phyloP scores from a whole-genome alignment of 176 grass and related monocot species.

The Musa schizocarpa region DNA sequence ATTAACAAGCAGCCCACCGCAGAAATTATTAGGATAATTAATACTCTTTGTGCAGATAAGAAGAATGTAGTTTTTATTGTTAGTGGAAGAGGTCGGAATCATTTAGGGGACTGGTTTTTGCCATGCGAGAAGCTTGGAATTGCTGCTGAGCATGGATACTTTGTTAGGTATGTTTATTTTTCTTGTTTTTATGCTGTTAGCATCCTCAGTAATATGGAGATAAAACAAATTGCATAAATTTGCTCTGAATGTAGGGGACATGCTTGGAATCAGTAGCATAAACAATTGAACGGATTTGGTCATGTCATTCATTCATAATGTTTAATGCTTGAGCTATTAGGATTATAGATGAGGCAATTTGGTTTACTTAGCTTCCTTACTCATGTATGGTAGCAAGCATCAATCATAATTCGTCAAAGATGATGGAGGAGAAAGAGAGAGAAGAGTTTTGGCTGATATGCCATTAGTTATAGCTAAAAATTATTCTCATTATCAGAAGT shows the following conservation, averaged over 20 bases:
- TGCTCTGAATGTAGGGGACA: background rate
- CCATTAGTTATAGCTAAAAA: too few relatives aligned
- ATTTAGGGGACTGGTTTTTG: background rate
- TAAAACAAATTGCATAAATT: background rate
- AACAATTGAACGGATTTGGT: background rate
- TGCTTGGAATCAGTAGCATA: too few relatives aligned
- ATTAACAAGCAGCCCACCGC: background rate
- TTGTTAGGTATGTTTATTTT: constrained; percentile 33
- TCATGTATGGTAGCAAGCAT: background rate
- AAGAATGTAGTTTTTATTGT: constrained; percentile 25
- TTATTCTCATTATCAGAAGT: too few relatives aligned
- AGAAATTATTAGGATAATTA: constrained; percentile 17
- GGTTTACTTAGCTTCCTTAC: background rate
- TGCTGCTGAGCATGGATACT: constrained; percentile 65
- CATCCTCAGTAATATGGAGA: background rate
- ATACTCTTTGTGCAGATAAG: constrained; percentile 13
- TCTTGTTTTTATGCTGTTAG: background rate
- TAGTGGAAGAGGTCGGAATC: constrained; percentile 12
- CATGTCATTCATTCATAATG: background rate
- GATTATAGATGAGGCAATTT: background rate
- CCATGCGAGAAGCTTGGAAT: constrained; percentile 48
- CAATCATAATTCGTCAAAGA: background rate
- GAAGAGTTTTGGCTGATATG: background rate
- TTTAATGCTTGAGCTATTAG: background rate
- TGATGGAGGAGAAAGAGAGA: background rate